These are phyloP conservation scores for Dictyostelium firmibasis DNA, from an alignment of 78 protist species.

Conservation along the genomic window DNA sequence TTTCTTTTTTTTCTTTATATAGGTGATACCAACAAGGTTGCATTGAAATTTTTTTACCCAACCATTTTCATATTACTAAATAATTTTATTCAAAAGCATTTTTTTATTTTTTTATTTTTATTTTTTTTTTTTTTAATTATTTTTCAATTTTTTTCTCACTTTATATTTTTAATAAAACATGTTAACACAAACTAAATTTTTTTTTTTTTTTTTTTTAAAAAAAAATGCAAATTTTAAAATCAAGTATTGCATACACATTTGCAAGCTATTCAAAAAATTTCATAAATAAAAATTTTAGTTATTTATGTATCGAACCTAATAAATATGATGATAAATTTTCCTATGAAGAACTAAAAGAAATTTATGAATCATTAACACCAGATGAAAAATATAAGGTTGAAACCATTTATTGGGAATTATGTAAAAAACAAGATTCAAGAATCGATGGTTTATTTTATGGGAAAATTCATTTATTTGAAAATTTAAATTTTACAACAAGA, in stretches of 20 bases:
- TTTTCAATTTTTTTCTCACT: background rate
- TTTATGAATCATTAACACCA: background rate
- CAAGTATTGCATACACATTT: background rate
- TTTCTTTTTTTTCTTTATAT: no score
- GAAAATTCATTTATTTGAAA: background rate
- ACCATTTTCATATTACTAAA: no score
- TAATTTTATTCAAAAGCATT: no score
- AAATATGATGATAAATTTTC: background rate
- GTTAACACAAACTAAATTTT: no score
- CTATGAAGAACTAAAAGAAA: background rate
- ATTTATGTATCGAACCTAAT: background rate
- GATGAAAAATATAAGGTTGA: background rate
- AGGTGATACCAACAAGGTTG: no score
- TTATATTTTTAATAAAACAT: no score
- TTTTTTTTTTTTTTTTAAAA: background rate
- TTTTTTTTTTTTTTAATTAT: background rate
- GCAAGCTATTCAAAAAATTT: background rate
- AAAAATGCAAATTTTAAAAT: background rate
- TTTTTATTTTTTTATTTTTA: no score
- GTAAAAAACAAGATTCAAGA: conserved; percentile 8
- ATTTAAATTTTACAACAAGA: background rate
- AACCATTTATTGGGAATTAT: conserved; percentile 27
- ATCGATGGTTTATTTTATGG: conserved; percentile 22
- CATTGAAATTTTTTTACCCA: no score
- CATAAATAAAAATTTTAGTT: background rate